These are phyloP conservation scores for Dichotomocladium elegans DNA, from an alignment of 371 early-diverging fungal species.

Conservation along the genomic window DNA sequence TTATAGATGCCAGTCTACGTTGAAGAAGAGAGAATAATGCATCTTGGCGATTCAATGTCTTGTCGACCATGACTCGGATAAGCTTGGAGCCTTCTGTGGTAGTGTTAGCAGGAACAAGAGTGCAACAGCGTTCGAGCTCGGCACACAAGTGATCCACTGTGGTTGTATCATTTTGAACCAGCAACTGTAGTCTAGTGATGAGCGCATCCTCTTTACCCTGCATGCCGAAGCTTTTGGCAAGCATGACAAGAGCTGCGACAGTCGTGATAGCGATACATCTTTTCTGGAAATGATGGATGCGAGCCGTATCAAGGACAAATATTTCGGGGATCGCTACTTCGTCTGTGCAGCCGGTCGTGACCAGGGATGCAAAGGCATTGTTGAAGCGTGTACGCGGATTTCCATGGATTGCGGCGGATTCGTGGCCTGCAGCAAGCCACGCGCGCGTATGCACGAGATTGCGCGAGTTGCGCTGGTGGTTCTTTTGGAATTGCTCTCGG, in stretches of 20 bases:
- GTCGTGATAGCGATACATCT: constrained; percentile 61
- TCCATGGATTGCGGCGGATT: too few species aligned
- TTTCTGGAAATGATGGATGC: constrained; percentile 60
- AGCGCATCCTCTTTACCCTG: constrained; percentile 15
- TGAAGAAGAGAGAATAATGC: constrained; percentile 62
- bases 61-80: constrained; percentile 64
- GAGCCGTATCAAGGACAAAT: constrained; percentile 53
- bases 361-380: too few species aligned
- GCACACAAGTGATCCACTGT: constrained; percentile 44
- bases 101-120: neutral
- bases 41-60: constrained; percentile 65
- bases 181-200: constrained; percentile 42
- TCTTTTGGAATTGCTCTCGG: too few species aligned
- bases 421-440: too few species aligned
- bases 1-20: constrained; percentile 51
- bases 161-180: constrained; percentile 47
- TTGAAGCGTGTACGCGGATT: too few species aligned
- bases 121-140: constrained; percentile 20
- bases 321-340: too few species aligned
- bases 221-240: constrained; percentile 54
- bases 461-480: too few species aligned
- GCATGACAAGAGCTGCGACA: constrained; percentile 64
- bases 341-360: too few species aligned
- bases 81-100: neutral
- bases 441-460: too few species aligned